A percentile compares a stretch with the other conserved stretches of the same genome.
Conservation (phyloP, 305 asterid genomes). For the Fraxinus nigra region DNA sequence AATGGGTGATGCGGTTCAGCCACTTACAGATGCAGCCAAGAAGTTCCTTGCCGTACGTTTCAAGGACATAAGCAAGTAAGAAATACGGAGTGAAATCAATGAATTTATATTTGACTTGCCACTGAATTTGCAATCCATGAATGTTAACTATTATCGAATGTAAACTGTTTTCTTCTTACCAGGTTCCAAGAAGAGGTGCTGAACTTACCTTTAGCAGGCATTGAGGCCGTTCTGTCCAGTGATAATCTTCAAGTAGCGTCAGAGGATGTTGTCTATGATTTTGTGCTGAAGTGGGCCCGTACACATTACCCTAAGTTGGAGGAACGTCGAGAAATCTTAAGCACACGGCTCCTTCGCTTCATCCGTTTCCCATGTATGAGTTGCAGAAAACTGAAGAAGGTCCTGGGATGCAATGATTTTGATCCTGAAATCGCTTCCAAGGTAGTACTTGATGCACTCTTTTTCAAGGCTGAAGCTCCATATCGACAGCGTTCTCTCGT, state of each 20-base stretch:
- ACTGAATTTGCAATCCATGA: neutral
- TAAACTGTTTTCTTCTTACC: conserved; percentile 7
- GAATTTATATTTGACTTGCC: neutral
- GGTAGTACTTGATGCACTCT: conserved; percentile 71
- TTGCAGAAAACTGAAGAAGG: conserved; percentile 69
- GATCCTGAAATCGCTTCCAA: conserved; percentile 56
- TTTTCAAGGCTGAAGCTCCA: conserved; percentile 74
- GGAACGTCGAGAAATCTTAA: conserved; percentile 57
- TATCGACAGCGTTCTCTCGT: conserved; percentile 53
- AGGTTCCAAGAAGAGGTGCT: conserved; percentile 72
- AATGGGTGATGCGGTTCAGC: conserved; percentile 69
- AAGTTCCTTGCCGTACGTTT: conserved; percentile 62
- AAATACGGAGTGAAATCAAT: neutral
- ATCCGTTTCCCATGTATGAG: conserved; percentile 86
- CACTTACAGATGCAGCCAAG: conserved; percentile 71
- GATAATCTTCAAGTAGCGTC: conserved; percentile 75
- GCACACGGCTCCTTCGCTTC: conserved; percentile 52
- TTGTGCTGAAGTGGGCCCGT: conserved; percentile 74
- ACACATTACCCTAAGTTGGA: conserved; percentile 55
- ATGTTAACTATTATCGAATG: neutral
- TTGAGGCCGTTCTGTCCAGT: conserved; percentile 69
- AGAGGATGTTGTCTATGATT: conserved; percentile 75
- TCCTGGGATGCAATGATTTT: conserved; percentile 60
- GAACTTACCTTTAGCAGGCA: conserved; percentile 67
- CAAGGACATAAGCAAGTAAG: conserved; percentile 77